Evolutionary conservation across 2,329 filamentous ascomycete genomes (phyloP).

Genomic region (Ophiocordyceps camponoti-floridani): DNA sequence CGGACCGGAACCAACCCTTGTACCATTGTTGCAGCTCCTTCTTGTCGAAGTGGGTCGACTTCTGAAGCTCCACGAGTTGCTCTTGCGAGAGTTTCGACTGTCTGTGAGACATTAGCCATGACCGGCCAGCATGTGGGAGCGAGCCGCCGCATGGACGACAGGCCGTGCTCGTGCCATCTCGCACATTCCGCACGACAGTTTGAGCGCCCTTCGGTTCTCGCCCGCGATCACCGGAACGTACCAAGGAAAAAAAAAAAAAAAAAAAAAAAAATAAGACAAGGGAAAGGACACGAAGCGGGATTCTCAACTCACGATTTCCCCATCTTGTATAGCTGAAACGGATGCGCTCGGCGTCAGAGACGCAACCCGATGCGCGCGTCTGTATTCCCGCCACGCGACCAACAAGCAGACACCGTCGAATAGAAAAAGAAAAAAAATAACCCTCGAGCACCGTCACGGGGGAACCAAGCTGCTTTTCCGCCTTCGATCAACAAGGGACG

Average conservation of each 20-base stretch:
- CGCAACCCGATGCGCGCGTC: not conserved
- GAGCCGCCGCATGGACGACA: not conserved
- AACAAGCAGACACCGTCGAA: not conserved
- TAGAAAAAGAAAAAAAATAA: not conserved
- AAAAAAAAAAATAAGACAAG: not conserved
- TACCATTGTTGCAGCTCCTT: conserved; percentile 99
- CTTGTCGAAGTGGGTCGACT: conserved; percentile 97
- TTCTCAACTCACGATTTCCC: conserved; percentile 3
- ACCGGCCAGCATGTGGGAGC: not conserved
- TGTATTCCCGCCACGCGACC: not conserved
- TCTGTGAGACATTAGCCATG: conserved; percentile 26
- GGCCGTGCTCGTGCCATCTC: no score
- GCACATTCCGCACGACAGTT: no score
- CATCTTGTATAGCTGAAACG: not conserved
- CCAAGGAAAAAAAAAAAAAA: not conserved
- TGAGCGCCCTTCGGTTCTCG: no score
- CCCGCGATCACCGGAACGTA: not conserved
- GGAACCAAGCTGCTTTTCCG: no score
- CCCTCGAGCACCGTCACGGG: not conserved
- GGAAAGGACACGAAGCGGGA: no score
- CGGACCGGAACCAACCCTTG: conserved; percentile 48
- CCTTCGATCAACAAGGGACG: no score
- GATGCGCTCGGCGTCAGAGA: not conserved
- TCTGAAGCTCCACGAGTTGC: conserved; percentile 88
- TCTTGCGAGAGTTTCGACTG: conserved; percentile 97